Conservation (phyloP, 768 basidiomycete genomes). For the Lactarius quietus region DNA sequence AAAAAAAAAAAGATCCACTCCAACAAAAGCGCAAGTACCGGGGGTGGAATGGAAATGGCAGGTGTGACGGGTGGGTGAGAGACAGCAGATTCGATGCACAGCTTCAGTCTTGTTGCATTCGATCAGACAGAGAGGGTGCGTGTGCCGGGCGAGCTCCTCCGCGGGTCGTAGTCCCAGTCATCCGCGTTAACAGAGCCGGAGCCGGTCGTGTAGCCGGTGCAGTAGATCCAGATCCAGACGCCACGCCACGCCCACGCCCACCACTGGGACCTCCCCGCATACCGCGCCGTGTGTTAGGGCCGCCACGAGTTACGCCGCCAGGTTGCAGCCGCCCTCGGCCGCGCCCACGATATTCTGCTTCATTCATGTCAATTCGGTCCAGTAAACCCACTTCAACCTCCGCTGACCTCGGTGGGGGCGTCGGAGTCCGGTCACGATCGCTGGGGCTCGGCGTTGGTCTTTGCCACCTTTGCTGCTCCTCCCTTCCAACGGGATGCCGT, state of each 20-base stretch:
- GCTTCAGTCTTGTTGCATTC: conserved; percentile 15
- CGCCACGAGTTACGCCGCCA: background rate
- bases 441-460: background rate
- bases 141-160: background rate
- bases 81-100: background rate
- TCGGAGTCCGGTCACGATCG: background rate
- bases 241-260: conserved; percentile 8
- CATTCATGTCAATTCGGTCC: conserved; percentile 12
- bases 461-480: background rate
- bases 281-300: conserved; percentile 6
- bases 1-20: background rate
- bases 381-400: conserved; percentile 12
- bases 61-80: too few species aligned
- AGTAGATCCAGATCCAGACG: background rate
- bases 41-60: background rate
- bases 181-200: conserved; percentile 10
- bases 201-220: too few species aligned
- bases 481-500: background rate
- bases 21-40: background rate
- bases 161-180: conserved; percentile 1
- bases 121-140: conserved; percentile 8
- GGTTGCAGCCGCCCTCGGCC: conserved; percentile 5
- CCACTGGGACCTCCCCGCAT: background rate
- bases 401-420: background rate
- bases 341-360: background rate